A percentile compares a stretch with the other conserved stretches of the same genome.
Evolutionary conservation across 2,329 filamentous ascomycete species (phyloP).

Genomic region (Aspergillus uvarum): DNA sequence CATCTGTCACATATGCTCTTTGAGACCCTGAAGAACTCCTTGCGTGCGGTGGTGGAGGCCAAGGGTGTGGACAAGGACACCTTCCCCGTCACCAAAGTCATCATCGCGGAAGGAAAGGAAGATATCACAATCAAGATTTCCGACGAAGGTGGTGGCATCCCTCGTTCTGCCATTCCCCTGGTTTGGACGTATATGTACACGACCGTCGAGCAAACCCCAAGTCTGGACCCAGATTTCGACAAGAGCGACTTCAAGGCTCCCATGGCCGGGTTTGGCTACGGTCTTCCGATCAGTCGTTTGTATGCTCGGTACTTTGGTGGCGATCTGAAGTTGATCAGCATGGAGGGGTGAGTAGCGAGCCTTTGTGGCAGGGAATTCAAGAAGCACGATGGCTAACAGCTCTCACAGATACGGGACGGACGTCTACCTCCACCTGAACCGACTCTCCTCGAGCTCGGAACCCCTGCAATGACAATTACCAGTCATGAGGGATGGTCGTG

Average conservation of each 20-base stretch:
- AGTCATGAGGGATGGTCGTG: slow-evolving; percentile 76
- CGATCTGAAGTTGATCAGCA: slow-evolving; percentile 95
- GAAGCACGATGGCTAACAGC: slow-evolving; percentile 5
- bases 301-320: slow-evolving; percentile 98
- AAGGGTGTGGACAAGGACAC: slow-evolving; percentile 94
- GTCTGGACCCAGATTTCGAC: slow-evolving; percentile 94
- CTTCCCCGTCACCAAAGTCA: slow-evolving; percentile 95
- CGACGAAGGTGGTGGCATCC: slow-evolving; percentile 95
- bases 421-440: slow-evolving; percentile 96
- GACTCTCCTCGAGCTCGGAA: slow-evolving; percentile 91
- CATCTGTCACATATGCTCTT: slow-evolving; percentile 99
- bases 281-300: slow-evolving; percentile 85
- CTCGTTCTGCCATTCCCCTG: slow-evolving; percentile 85
- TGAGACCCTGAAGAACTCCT: slow-evolving; percentile 96
- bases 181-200: slow-evolving; percentile 99
- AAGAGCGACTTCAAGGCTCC: slow-evolving; percentile 99
- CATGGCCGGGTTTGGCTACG: slow-evolving; percentile 99
- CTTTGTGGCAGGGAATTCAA: too few species aligned
- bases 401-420: slow-evolving; percentile 83
- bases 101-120: slow-evolving; percentile 95
- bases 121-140: slow-evolving; percentile 99
- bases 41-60: slow-evolving; percentile 92
- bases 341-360: slow-evolving; percentile 78
- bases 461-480: slow-evolving; percentile 90
- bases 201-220: slow-evolving; percentile 93